Conservation (phyloP, 306 rosid genomes). For the Quercus parvula region DNA sequence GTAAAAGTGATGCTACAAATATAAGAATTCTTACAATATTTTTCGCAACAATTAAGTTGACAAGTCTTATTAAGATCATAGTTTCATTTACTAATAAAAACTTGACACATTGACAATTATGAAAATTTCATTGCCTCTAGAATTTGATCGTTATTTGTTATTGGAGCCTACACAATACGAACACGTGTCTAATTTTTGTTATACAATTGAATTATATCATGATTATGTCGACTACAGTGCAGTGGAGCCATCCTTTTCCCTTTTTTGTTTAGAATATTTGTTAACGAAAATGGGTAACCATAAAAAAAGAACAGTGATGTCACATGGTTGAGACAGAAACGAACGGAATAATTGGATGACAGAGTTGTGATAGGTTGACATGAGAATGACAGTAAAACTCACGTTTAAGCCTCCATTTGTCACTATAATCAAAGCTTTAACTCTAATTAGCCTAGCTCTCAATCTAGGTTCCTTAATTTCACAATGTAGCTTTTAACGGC, state of each 20-base stretch:
- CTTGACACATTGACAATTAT: fast-evolving
- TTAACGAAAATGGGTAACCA: too few relatives aligned
- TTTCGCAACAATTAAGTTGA: fast-evolving
- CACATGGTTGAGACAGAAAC: not conserved
- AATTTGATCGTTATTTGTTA: too few relatives aligned
- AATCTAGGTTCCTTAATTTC: not conserved
- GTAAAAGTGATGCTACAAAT: too few relatives aligned
- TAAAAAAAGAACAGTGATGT: not conserved
- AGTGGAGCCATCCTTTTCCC: fast-evolving
- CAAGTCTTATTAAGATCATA: too few relatives aligned
- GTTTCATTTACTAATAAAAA: too few relatives aligned
- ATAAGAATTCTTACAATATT: too few relatives aligned
- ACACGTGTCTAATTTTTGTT: too few relatives aligned
- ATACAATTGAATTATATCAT: too few relatives aligned
- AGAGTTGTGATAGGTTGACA: not conserved
- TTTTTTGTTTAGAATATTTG: too few relatives aligned
- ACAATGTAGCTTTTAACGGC: not conserved
- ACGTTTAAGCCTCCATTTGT: constrained; percentile 10
- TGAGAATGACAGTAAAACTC: not conserved
- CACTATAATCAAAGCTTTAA: not conserved
- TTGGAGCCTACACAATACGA: fast-evolving
- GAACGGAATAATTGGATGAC: too few relatives aligned
- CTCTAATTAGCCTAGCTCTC: too few relatives aligned
- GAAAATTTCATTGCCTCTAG: fast-evolving
- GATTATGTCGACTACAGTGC: too few relatives aligned